A percentile compares a stretch with the other conserved stretches of the same genome.
Evolutionary conservation across 768 basidiomycete genomes (phyloP).

Genomic region (Tylopilus balloui): DNA sequence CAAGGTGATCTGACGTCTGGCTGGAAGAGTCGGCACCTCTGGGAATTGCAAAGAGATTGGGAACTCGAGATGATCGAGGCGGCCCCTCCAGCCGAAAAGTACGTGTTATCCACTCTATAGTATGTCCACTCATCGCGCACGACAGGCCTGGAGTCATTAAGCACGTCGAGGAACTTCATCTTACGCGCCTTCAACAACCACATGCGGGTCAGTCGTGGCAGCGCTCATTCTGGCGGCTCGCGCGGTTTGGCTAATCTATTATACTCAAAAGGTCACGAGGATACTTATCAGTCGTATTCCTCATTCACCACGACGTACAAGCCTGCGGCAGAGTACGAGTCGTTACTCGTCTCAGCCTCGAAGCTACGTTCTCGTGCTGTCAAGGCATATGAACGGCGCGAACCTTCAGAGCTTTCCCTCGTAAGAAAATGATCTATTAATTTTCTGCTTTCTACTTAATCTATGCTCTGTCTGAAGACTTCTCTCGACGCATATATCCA

Average conservation of each 20-base stretch:
- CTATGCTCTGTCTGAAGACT: slow-evolving; percentile 11
- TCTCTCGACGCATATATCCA: slow-evolving; percentile 59
- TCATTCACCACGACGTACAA: slow-evolving; percentile 80
- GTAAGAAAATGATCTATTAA: slow-evolving; percentile 36
- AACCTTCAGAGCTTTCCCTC: slow-evolving; percentile 55
- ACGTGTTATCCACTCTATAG: background rate
- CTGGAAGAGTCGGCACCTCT: slow-evolving; percentile 62
- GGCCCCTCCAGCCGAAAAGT: slow-evolving; percentile 46
- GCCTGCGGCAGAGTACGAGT: slow-evolving; percentile 73
- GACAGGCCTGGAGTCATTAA: slow-evolving; percentile 43
- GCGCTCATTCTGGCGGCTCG: background rate
- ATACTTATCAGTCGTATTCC: slow-evolving; percentile 83
- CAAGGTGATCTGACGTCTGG: slow-evolving; percentile 12
- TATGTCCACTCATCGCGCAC: background rate
- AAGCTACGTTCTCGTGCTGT: slow-evolving; percentile 59
- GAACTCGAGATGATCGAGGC: slow-evolving; percentile 59
- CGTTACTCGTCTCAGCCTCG: slow-evolving; percentile 70
- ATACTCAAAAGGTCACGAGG: slow-evolving; percentile 58
- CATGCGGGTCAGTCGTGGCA: slow-evolving; percentile 56
- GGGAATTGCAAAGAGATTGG: slow-evolving; percentile 73
- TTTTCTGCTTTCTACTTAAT: slow-evolving; percentile 8
- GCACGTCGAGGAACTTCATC: slow-evolving; percentile 52
- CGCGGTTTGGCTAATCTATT: background rate
- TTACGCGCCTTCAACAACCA: slow-evolving; percentile 68
- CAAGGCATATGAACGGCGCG: slow-evolving; percentile 60